Base-by-base conservation (phyloP, 2,329 filamentous ascomycete species). In the Fusarium phyllophilum region DNA sequence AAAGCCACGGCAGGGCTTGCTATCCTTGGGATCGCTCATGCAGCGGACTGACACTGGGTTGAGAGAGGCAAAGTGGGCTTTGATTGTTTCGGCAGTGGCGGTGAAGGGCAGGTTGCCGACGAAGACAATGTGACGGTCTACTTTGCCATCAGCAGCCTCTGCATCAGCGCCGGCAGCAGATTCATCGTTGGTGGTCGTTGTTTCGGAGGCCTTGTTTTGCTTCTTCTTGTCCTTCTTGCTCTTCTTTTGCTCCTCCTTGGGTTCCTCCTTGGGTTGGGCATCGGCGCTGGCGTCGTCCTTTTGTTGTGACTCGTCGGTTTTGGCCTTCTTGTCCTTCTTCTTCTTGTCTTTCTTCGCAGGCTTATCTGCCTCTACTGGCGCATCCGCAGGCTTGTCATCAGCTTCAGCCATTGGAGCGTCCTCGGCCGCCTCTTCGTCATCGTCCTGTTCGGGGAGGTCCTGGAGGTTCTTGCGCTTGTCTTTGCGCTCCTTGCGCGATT, bases 41-140 rank as follows among this genome's bases (percentile, higher is more conserved):
- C 94, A 91, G 29, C 96, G 94, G 64, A 84, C 82, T 33, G 81
- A 80, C 22, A 79, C 62, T 31, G 82, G 82, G 26, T 77, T 75
- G 73, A 97, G 89, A 71, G 93, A 90, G 46, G 90, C 87, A 82
- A 98, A 98, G 85, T 98, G 95, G 66, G 89, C 86, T 65, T 85
- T 84, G 70, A 98, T 89, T 46, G 90, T 87, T 56, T 89, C 89
- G 58, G 88, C 87, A 8, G 92, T 97, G 45, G 94, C 93, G 70
- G 88, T 91, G 88, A 90, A 98, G 56, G 96, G 96, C 11, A 98
- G 92, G 84, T 98, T 98, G 81, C 96, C 94, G 26, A 78, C 74
- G 39, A 80, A 80, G 75, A 79, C 77, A 68, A 82, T 84, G 77
- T 78, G 74, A 41, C 79, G 80, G 61, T 79, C 78, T 52, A 70